Base-by-base conservation (phyloP, 306 rosid genomes). In the Hylodesmum podocarpum region DNA sequence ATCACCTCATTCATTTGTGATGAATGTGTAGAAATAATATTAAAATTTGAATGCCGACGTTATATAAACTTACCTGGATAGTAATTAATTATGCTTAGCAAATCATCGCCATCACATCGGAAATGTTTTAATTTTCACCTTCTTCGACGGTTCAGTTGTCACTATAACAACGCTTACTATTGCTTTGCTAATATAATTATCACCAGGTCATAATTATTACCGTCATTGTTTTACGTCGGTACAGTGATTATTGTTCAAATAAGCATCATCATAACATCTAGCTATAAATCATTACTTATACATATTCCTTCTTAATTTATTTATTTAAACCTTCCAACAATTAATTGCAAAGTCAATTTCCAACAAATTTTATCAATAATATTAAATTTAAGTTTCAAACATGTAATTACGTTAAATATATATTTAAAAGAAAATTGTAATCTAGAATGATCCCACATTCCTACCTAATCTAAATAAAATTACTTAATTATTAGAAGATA, bases 91-190 rank as follows among this genome's bases (percentile, higher is more conserved):
- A 63, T 33, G 13, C 18, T 46, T 41, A 8, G 65, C 53, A 64
- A 63, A 65, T 64, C 75, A 66, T 39, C 13, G 39, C 53, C 57
- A 54, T 77, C 75, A 77, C 46, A 40, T 29, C 25, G 55, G 28
- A 43, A 51, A 64, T 50, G 36, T 67, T 40, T 44, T 55, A 16
- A 41, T 47, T 43, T 78, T 68, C 75, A 68, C 70, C 68, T 68
- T 68, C 72, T 79, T 28, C 66, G 73, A 51, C 74, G 64, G 79
- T 80, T 80, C 75, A 72, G 62, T 72, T 59, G 85, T 75, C 85
- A 21, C 77, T 81, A 61, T 81, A 57, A 75, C 31, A 14, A 13
- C n/a, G n/a, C n/a, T 81, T 58, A 74, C 71, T 74, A 9, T 67
- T 74, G 21, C 59, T 81, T 81, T 76, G 39, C 73, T 59, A 37